A percentile compares a stretch with the other conserved stretches of the same genome.
phyloP scores from a whole-genome alignment of 2,329 filamentous ascomycete genomes.

The Fusarium lyarnte region DNA sequence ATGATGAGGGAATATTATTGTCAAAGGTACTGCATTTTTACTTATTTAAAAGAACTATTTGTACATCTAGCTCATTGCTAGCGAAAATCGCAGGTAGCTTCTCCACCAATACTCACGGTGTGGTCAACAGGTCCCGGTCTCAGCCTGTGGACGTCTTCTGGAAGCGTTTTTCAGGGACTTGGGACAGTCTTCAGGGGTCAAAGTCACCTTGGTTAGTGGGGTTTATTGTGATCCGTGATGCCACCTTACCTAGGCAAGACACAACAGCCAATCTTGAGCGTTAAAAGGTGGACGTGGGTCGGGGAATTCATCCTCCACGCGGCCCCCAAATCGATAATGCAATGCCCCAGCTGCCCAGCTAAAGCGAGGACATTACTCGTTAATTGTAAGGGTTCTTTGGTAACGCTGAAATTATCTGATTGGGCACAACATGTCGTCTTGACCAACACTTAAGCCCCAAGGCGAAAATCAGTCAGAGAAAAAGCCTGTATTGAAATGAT shows the following conservation, averaged over 20 bases:
- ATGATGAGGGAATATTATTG: not conserved
- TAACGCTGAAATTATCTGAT: not conserved
- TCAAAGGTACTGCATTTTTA: not conserved
- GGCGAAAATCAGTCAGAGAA: not conserved
- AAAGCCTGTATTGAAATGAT: conserved; percentile 19
- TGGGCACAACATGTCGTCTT: not conserved
- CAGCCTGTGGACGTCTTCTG: conserved; percentile 16
- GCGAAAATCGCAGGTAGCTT: not conserved
- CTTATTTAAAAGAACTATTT: not conserved
- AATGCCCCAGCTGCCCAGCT: conserved; percentile 1
- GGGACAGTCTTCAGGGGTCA: conserved; percentile 27
- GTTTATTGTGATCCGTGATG: conserved; percentile 1
- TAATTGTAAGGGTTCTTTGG: not conserved
- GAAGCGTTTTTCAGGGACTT: conserved; percentile 32
- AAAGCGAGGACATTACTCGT: conserved; percentile 1
- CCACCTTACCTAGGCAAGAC: not conserved
- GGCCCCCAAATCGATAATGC: not conserved
- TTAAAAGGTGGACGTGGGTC: conserved; percentile 6
- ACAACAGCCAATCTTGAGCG: conserved; percentile 16
- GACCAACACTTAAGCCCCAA: not conserved
- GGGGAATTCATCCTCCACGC: conserved; percentile 19
- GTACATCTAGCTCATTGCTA: not conserved
- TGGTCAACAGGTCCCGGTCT: not conserved
- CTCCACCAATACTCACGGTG: not conserved
- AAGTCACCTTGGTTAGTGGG: conserved; percentile 7